Conservation (phyloP, 768 basidiomycete species). For the Phanerochaete carnosa region DNA sequence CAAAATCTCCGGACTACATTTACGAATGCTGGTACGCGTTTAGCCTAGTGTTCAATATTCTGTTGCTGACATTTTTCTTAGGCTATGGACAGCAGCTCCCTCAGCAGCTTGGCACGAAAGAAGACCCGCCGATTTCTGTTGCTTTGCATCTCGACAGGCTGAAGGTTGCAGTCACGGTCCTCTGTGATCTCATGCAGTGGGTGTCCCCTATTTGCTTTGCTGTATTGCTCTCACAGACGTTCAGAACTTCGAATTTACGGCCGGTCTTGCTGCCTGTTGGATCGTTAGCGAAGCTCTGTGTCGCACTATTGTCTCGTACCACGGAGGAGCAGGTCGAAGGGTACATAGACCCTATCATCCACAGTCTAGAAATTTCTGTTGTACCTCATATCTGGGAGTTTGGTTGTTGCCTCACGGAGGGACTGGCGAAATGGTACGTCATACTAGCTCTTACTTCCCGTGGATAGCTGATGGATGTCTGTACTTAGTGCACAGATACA, state of each 20-base stretch:
- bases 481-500: slow-evolving; percentile 46
- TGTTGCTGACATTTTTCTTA: background rate
- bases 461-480: background rate
- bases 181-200: slow-evolving; percentile 47
- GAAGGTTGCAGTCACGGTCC: slow-evolving; percentile 45
- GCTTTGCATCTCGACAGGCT: slow-evolving; percentile 63
- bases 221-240: slow-evolving; percentile 10
- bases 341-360: slow-evolving; percentile 46
- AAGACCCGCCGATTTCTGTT: slow-evolving; percentile 47
- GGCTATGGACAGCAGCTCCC: background rate
- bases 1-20: slow-evolving; percentile 58
- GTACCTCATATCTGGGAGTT: slow-evolving; percentile 50
- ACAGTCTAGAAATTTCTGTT: slow-evolving; percentile 51
- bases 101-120: slow-evolving; percentile 19
- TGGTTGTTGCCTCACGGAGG: slow-evolving; percentile 49
- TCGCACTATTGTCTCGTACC: slow-evolving; percentile 44
- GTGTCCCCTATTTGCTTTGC: background rate
- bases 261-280: slow-evolving; percentile 74
- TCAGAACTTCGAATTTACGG: slow-evolving; percentile 52
- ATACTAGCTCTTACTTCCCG: background rate
- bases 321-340: slow-evolving; percentile 44
- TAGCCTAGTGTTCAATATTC: background rate
- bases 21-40: slow-evolving; percentile 36
- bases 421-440: slow-evolving; percentile 48
- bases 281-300: slow-evolving; percentile 47